These are phyloP conservation scores for Rhodomyrtus tomentosa DNA, from an alignment of 345 rosid species.

Conservation along the genomic window DNA sequence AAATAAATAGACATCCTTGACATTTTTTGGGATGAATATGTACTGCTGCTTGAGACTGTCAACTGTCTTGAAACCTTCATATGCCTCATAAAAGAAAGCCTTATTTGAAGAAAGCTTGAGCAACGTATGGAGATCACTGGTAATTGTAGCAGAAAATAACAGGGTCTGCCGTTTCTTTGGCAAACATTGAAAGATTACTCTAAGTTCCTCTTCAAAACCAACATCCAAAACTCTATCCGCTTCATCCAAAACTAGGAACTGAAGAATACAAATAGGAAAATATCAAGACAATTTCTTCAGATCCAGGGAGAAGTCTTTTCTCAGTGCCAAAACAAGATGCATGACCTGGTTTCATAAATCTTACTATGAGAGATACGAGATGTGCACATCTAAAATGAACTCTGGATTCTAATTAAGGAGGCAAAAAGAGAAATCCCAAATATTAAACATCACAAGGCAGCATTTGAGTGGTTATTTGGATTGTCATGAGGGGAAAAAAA, in stretches of 20 bases:
- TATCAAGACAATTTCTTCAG: neutral
- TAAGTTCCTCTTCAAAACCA: constrained; percentile 86
- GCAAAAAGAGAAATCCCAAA: neutral
- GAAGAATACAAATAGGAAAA: neutral
- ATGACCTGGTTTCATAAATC: neutral
- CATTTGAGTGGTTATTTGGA: neutral
- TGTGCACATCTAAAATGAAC: neutral
- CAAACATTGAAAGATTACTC: constrained; percentile 52
- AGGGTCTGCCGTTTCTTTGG: constrained; percentile 76
- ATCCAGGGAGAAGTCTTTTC: neutral
- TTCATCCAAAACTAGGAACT: constrained; percentile 92
- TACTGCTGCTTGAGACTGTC: constrained; percentile 85
- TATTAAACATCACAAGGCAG: neutral
- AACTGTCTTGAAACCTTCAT: constrained; percentile 84
- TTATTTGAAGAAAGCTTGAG: constrained; percentile 78
- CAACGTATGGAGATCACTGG: constrained; percentile 52
- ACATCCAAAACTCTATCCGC: constrained; percentile 96
- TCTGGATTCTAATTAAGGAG: neutral
- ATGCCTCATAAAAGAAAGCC: constrained; percentile 90
- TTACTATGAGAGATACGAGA: neutral
- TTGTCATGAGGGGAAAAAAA: neutral
- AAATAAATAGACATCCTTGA: constrained; percentile 76
- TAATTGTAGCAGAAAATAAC: constrained; percentile 94
- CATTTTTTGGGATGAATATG: constrained; percentile 53
- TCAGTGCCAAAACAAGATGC: neutral